Evolutionary conservation across 2,329 filamentous ascomycete genomes (phyloP), one percentile per base, ranked within the genome.

Genomic region (Emergomyces africanus): DNA sequence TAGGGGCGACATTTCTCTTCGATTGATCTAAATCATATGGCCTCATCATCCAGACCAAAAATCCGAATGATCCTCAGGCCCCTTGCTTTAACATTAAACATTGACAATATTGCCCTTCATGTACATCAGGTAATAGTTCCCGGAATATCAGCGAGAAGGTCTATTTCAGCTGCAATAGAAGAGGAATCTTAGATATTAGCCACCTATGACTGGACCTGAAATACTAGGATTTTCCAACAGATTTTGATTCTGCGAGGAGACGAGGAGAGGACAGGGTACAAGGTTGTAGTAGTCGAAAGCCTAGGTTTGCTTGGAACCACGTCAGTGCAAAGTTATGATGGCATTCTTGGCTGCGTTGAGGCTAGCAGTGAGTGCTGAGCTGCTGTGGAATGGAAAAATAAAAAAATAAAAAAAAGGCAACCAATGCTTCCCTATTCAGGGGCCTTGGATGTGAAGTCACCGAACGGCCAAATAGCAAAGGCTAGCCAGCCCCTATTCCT

Each of bases 1-100:
- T 35, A 84, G n/a, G n/a, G n/a, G n/a, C 73, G 30, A 78, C 72
- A 1, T 77, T 73, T 15, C 75, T 71, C 23, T 70, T 80, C 76
- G 3, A 87, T 67, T 83, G 77, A 2, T 71, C 65, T 0, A 62
- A 64, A 28, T 66, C 72, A 67, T 86, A 86, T 1, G 81, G 77
- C 46, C 84, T 73, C 84, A 87, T 86, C 0, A 87, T 9, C 83
- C 84, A 61, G 87, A 80, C 50, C 86, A 68, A 65, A 84, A 87
- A 0, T 77, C 83, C 28, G 83, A 78, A 63, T 87, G 81, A 62
- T 84, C 77, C 4, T 73, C 66, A 0, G 76, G 78, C 84, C 83
- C n/a, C n/a, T n/a, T n/a, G n/a, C n/a, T n/a, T n/a, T n/a, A n/a
- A n/a, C n/a, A n/a, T n/a, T n/a, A 87, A 46, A 81, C 69, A 1